Evolutionary conservation across 73 alveolate genomes (phyloP).

Genomic region (Paramecium biaurelia): DNA sequence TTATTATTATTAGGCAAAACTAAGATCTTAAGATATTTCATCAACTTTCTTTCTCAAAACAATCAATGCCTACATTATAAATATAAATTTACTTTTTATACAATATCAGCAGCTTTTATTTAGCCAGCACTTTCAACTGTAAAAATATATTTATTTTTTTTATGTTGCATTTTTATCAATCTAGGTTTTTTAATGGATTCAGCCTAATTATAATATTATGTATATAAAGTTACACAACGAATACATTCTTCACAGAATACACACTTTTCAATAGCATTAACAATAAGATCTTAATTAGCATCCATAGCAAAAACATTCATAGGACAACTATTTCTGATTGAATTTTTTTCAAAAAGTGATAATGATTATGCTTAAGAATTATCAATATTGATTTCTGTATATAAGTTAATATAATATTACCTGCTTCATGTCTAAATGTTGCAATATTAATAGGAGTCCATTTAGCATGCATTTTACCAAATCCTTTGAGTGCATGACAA

Average conservation of each 20-base stretch:
- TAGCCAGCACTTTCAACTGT: slow-evolving; percentile 93
- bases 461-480: slow-evolving; percentile 94
- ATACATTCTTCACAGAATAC: slow-evolving; percentile 80
- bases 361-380: not conserved
- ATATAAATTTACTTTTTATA: slow-evolving; percentile 68
- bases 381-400: not conserved
- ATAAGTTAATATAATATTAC: not conserved
- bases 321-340: slow-evolving; percentile 74
- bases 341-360: slow-evolving; percentile 67
- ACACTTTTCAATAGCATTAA: slow-evolving; percentile 70
- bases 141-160: slow-evolving; percentile 82
- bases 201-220: not conserved
- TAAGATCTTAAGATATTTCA: not conserved
- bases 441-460: slow-evolving; percentile 95
- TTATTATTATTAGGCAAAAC: not conserved
- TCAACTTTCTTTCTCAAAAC: not conserved
- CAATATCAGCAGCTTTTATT: slow-evolving; percentile 85
- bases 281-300: slow-evolving; percentile 72
- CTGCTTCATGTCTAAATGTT: slow-evolving; percentile 86
- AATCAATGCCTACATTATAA: not conserved
- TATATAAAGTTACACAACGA: not conserved
- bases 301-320: slow-evolving; percentile 67
- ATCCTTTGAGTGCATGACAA: slow-evolving; percentile 90
- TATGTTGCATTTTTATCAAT: slow-evolving; percentile 83
- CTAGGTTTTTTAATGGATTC: slow-evolving; percentile 75